phyloP scores from a whole-genome alignment of 2,329 filamentous ascomycete species.

The Colletotrichum tamarilloi region DNA sequence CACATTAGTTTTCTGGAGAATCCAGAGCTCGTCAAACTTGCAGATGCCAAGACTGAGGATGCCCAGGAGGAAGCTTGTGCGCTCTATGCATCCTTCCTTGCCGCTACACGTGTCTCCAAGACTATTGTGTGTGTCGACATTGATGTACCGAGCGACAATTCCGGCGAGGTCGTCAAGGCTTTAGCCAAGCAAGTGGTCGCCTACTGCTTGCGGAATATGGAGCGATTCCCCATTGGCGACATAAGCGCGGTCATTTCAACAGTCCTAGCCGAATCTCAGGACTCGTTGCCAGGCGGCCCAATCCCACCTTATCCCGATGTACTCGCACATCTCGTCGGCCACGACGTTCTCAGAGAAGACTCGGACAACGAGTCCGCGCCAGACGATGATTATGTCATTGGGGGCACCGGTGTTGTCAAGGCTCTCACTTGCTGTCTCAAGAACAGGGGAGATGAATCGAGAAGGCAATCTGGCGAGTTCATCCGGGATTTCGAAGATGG shows the following conservation, averaged over 20 bases:
- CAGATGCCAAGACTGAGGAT: slow-evolving; percentile 80
- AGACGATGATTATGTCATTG: slow-evolving; percentile 95
- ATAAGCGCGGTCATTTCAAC: slow-evolving; percentile 56
- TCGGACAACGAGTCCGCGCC: slow-evolving; percentile 77
- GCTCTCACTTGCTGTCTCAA: slow-evolving; percentile 90
- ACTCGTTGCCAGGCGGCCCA: slow-evolving; percentile 40
- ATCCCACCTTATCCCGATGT: slow-evolving; percentile 78
- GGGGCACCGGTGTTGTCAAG: slow-evolving; percentile 94
- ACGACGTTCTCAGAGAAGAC: slow-evolving; percentile 64
- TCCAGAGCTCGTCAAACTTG: slow-evolving; percentile 74
- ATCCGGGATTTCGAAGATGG: slow-evolving; percentile 64
- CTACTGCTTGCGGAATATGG: slow-evolving; percentile 93
- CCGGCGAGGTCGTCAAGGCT: slow-evolving; percentile 91
- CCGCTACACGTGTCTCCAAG: slow-evolving; percentile 84
- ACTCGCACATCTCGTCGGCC: slow-evolving; percentile 86
- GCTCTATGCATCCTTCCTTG: slow-evolving; percentile 90
- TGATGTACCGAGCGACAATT: slow-evolving; percentile 82
- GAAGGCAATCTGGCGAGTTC: slow-evolving; percentile 63
- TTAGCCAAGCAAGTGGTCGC: slow-evolving; percentile 94
- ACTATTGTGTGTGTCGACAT: slow-evolving; percentile 92
- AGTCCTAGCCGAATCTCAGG: slow-evolving; percentile 51
- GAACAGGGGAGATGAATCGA: slow-evolving; percentile 77
- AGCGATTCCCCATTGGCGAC: slow-evolving; percentile 77
- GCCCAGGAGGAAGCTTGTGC: slow-evolving; percentile 94
- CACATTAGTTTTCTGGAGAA: slow-evolving; percentile 92